phyloP scores from a whole-genome alignment of 768 basidiomycete genomes.

The Kwoniella botswanensis region DNA sequence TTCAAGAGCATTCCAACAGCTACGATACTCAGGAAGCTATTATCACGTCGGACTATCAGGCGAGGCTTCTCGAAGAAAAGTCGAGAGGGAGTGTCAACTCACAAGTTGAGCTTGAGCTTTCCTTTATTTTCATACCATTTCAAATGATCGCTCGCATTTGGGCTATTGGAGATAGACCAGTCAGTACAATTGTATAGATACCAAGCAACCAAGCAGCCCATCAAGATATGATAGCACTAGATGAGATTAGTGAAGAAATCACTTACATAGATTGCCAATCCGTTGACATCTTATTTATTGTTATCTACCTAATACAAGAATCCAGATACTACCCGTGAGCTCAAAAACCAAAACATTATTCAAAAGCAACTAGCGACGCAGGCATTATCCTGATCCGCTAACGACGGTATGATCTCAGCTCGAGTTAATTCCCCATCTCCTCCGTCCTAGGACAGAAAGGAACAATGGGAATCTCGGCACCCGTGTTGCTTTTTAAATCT shows the following conservation, averaged over 20 bases:
- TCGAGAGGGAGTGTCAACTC: conserved; percentile 18
- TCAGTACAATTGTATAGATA: not conserved
- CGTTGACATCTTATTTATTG: not conserved
- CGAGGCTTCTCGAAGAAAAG: not conserved
- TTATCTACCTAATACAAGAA: too few species aligned
- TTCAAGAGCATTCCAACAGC: conserved; percentile 59
- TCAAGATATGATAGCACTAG: too few species aligned
- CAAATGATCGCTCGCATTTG: conserved; percentile 54
- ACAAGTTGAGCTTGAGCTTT: conserved; percentile 59
- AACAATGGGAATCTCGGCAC: conserved; percentile 31
- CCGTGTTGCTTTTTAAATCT: conserved; percentile 39
- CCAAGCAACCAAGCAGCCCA: too few species aligned
- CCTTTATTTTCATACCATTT: conserved; percentile 58
- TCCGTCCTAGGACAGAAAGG: not conserved
- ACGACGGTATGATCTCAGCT: conserved; percentile 60
- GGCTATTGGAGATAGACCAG: conserved; percentile 32
- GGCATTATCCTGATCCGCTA: conserved; percentile 59
- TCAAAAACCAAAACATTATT: conserved; percentile 18
- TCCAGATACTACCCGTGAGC: conserved; percentile 34
- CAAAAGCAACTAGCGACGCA: conserved; percentile 58
- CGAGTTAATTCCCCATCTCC: conserved; percentile 12
- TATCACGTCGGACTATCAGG: not conserved
- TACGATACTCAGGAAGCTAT: conserved; percentile 58
- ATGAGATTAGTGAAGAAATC: not conserved
- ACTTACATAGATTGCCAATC: conserved; percentile 13